Evolutionary conservation across 345 rosid species (phyloP).

Genomic region (Acer campestre): DNA sequence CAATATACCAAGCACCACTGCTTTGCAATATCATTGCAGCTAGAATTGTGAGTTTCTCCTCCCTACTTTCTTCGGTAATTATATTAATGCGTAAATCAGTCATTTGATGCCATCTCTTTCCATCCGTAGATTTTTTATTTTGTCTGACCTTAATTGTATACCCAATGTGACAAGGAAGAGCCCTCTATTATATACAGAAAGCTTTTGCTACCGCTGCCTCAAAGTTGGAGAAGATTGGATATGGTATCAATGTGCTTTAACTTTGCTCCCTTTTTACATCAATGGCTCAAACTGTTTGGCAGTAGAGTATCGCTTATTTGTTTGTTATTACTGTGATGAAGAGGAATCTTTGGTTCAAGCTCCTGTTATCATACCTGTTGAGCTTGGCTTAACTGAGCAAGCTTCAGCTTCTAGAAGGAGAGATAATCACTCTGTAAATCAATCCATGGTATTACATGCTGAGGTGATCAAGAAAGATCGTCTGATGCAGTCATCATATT

Average conservation of each 20-base stretch:
- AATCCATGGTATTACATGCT: no score
- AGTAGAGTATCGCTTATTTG: not conserved
- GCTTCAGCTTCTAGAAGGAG: no score
- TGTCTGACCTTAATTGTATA: conserved; percentile 14
- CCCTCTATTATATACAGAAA: conserved; percentile 72
- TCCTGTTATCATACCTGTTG: no score
- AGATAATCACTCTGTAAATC: no score
- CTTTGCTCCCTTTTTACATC: not conserved
- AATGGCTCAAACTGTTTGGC: conserved; percentile 52
- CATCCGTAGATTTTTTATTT: not conserved
- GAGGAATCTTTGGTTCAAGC: no score
- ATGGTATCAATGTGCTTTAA: conserved; percentile 49
- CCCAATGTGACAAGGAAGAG: conserved; percentile 61
- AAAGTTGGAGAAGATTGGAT: conserved; percentile 89
- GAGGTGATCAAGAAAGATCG: no score
- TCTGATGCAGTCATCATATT: no score
- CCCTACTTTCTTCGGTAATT: conserved; percentile 7
- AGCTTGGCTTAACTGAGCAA: no score
- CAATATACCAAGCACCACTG: no score
- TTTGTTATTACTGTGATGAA: not conserved
- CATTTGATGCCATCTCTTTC: not conserved
- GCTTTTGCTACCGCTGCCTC: conserved; percentile 87
- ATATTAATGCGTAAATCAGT: not conserved
- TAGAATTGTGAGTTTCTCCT: conserved; percentile 62
- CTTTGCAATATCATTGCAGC: conserved; percentile 87